Percentiles rank a stretch among this genome's conserved stretches.
phyloP scores from a whole-genome alignment of 2,329 filamentous ascomycete genomes.

The Colletotrichum euphorbiae region DNA sequence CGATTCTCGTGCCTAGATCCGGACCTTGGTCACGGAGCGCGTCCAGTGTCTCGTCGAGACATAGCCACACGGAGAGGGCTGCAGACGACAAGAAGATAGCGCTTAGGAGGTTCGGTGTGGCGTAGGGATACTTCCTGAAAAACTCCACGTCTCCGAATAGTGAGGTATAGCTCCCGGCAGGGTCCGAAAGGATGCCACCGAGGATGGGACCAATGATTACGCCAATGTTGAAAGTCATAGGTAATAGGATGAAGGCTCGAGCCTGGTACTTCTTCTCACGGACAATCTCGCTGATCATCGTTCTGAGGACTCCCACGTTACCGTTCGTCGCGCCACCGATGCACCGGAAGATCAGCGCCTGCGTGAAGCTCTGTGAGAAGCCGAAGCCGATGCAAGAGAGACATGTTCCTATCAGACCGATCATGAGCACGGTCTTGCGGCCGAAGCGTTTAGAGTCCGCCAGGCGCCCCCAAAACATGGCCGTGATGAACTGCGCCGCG shows the following conservation, averaged over 20 bases:
- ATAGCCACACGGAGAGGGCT: conserved; percentile 59
- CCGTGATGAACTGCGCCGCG: conserved; percentile 83
- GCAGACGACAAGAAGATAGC: conserved; percentile 59
- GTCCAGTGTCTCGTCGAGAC: conserved; percentile 65
- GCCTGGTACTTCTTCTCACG: conserved; percentile 61
- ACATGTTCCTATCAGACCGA: conserved; percentile 76
- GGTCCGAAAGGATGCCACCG: conserved; percentile 77
- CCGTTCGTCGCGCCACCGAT: conserved; percentile 70
- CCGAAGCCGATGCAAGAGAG: conserved; percentile 78
- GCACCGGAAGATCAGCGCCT: conserved; percentile 73
- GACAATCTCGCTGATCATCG: conserved; percentile 71
- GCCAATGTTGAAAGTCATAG: conserved; percentile 62
- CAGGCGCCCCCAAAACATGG: conserved; percentile 83
- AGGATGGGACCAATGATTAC: conserved; percentile 61
- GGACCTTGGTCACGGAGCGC: conserved; percentile 51
- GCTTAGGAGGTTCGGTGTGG: conserved; percentile 65
- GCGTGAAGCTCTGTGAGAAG: conserved; percentile 73
- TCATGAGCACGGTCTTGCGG: conserved; percentile 81
- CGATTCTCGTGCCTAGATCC: conserved; percentile 57
- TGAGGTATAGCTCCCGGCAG: conserved; percentile 69
- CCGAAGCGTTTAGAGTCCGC: conserved; percentile 73
- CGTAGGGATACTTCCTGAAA: conserved; percentile 64
- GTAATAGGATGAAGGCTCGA: conserved; percentile 59
- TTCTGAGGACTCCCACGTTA: conserved; percentile 66
- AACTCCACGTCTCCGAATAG: conserved; percentile 61